phyloP scores from a whole-genome alignment of 805 yeast species.

The Candida golubevii region DNA sequence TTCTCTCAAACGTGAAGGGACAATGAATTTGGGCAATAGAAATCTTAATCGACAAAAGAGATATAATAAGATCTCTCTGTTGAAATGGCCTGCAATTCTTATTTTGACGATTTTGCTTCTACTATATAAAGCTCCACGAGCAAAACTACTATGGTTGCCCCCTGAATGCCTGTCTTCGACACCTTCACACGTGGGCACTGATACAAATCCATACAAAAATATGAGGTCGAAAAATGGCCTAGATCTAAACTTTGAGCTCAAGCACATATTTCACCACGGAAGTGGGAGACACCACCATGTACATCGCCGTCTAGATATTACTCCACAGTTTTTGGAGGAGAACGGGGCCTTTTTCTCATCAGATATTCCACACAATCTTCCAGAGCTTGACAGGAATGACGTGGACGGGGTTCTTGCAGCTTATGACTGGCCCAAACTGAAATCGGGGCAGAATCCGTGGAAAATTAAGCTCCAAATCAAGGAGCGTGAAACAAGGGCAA shows the following conservation, averaged over 20 bases:
- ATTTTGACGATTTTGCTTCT: not conserved
- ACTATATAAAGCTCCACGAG: not conserved
- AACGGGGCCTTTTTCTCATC: slow-evolving; percentile 8
- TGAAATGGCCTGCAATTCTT: not conserved
- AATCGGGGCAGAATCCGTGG: slow-evolving; percentile 37
- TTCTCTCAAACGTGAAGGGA: too few species aligned
- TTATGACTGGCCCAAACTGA: slow-evolving; percentile 35
- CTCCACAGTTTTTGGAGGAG: slow-evolving; percentile 33
- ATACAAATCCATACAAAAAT: not conserved
- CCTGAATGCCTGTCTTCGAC: slow-evolving; percentile 1
- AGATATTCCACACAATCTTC: not conserved
- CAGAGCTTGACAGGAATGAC: not conserved
- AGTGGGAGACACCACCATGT: slow-evolving; percentile 39
- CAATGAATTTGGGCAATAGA: too few species aligned
- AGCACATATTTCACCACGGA: slow-evolving; percentile 61
- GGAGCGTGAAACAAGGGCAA: slow-evolving; percentile 16
- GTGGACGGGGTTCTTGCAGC: slow-evolving; percentile 10
- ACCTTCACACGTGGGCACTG: not conserved
- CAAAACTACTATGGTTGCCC: not conserved
- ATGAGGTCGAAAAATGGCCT: not conserved
- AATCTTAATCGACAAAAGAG: too few species aligned
- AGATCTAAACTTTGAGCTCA: slow-evolving; percentile 29
- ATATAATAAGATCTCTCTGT: too few species aligned
- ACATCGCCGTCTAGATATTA: slow-evolving; percentile 51
- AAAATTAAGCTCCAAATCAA: slow-evolving; percentile 29